Conservation (phyloP, 192 early-diverging fungal genomes). For the Backusella macrospora region DNA sequence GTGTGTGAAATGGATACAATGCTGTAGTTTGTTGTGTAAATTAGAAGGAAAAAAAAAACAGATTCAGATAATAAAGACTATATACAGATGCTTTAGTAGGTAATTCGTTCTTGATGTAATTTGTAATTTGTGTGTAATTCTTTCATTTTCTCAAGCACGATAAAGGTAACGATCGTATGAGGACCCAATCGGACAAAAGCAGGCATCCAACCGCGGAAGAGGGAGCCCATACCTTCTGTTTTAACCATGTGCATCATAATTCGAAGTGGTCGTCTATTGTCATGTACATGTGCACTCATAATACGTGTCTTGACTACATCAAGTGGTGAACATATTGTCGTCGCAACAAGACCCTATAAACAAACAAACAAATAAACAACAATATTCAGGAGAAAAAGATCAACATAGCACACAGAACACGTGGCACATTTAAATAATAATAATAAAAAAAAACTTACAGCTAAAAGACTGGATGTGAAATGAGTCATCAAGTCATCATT, state of each 20-base stretch:
- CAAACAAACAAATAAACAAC: not conserved
- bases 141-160: conserved; percentile 77
- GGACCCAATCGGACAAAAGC: conserved; percentile 80
- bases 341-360: conserved; percentile 69
- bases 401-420: too few species aligned
- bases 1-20: too few species aligned
- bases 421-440: not conserved
- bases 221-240: conserved; percentile 68
- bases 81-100: conserved; percentile 4
- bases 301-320: conserved; percentile 86
- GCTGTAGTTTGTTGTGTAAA: not conserved
- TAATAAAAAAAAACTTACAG: conserved; percentile 54
- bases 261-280: conserved; percentile 23
- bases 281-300: conserved; percentile 64
- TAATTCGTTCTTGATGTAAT: conserved; percentile 2
- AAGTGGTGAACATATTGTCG: conserved; percentile 73
- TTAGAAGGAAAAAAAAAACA: conserved; percentile 1
- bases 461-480: conserved; percentile 70
- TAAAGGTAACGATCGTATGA: conserved; percentile 84
- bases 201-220: conserved; percentile 90
- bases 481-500: conserved; percentile 69
- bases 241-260: conserved; percentile 56
- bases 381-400: not conserved
- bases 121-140: conserved; percentile 25
- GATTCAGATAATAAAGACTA: not conserved